Base-by-base conservation (phyloP, 306 rosid species). In the Sindora glabra region DNA sequence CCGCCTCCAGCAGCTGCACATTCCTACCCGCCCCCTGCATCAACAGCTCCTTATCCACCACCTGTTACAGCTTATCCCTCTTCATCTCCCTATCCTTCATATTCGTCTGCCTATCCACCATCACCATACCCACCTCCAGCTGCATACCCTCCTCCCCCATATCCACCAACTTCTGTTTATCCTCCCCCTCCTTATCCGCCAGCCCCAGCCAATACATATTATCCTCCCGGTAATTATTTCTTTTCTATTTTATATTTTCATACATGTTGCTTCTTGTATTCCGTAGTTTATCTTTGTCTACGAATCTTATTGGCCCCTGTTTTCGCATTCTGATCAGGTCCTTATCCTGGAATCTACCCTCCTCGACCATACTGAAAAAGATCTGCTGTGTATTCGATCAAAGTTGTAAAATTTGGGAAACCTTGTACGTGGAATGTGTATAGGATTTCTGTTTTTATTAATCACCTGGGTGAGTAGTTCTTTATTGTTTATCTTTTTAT, bases 361-460 rank as follows among this genome's bases (percentile, higher is more conserved):
- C 92, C 89, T 18, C 89, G 74, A 5, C 94, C 77, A 9, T 84
- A 86, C 48, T 84, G 78, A 90, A 47, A 49, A 13, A 29, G 30
- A 66, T 58, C 58, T 51, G 11, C 38, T 38, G 47, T 58, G 37
- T 55, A 21, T 48, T 9, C 55, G 6, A 41, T 5, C 72, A 46
- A 46, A 27, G 50, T 51, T 15, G 26, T 40, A 15, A 16, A 8
- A 17, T 62, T 8, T 25, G 6, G 16, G 6, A 14, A 41, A 27
- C 32, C 32, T 27, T 27, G n/a, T n/a, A n/a, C n/a, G n/a, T n/a
- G n/a, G n/a, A n/a, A n/a, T n/a, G n/a, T n/a, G n/a, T n/a, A n/a
- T n/a, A n/a, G n/a, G n/a, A n/a, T n/a, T n/a, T n/a, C n/a, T n/a
- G n/a, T n/a, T n/a, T n/a, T n/a, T n/a, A n/a, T n/a, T n/a, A n/a